Conservation (phyloP, 2,329 filamentous ascomycete species). For the Verticillium klebahnii region DNA sequence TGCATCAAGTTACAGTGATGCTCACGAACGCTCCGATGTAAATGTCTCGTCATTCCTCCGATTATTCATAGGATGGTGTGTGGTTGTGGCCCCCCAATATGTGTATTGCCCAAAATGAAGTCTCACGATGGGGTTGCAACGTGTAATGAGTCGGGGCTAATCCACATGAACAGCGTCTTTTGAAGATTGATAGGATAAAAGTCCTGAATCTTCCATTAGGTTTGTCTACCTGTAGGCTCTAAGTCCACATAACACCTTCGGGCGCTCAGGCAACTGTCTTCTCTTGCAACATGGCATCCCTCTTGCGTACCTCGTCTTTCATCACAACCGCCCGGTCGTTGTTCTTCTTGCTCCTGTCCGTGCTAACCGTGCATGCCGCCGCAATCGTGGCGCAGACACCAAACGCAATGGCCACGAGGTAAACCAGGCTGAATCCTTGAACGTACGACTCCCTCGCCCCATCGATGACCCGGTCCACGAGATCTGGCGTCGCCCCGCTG, state of each 20-base stretch:
- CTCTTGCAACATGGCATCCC: conserved; percentile 7
- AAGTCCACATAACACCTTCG: too few relatives aligned
- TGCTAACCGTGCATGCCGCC: conserved; percentile 23
- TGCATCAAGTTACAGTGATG: neutral
- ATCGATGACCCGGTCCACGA: conserved; percentile 17
- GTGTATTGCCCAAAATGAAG: neutral
- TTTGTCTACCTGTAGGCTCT: too few relatives aligned
- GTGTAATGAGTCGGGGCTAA: too few relatives aligned
- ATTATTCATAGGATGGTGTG: neutral
- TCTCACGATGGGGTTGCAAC: too few relatives aligned
- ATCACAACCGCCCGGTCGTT: conserved; percentile 18
- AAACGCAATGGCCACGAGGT: conserved; percentile 29
- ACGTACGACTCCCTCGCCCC: conserved; percentile 27
- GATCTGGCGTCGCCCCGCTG: conserved; percentile 19
- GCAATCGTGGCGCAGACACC: conserved; percentile 24
- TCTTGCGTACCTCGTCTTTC: conserved; percentile 17
- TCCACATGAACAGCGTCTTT: too few relatives aligned
- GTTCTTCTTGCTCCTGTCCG: conserved; percentile 25
- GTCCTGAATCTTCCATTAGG: too few relatives aligned
- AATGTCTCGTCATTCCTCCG: neutral
- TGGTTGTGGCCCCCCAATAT: neutral
- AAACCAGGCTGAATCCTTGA: conserved; percentile 26
- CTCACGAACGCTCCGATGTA: neutral
- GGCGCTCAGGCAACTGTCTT: conserved; percentile 3
- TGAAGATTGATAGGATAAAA: too few relatives aligned